Evolutionary conservation across 305 asterid species (phyloP).

Genomic region (Fraxinus sp.): DNA sequence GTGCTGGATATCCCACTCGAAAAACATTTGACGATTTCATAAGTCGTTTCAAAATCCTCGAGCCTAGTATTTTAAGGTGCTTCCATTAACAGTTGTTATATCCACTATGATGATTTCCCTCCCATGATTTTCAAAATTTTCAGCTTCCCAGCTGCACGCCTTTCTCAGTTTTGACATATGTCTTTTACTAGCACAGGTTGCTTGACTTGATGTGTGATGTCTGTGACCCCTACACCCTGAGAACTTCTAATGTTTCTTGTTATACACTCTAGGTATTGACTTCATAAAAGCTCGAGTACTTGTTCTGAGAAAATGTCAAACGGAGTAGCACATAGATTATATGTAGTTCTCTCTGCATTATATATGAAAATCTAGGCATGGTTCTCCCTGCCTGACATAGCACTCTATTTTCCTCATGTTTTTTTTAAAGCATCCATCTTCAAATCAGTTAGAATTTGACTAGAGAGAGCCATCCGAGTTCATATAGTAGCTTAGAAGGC

Average conservation of each 20-base stretch:
- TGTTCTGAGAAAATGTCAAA: background rate
- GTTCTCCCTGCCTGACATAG: background rate
- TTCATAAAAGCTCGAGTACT: background rate
- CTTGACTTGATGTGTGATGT: background rate
- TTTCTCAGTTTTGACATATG: background rate
- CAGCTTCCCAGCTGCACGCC: background rate
- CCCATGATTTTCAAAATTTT: background rate
- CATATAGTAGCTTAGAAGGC: background rate
- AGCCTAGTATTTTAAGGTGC: constrained; percentile 65
- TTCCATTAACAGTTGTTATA: constrained; percentile 4
- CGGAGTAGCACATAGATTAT: background rate
- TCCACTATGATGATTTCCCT: background rate
- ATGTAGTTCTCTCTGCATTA: background rate
- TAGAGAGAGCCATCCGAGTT: constrained; percentile 5
- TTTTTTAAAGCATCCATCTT: background rate
- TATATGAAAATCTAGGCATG: background rate
- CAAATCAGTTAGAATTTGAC: background rate
- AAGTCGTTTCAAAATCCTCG: constrained; percentile 66
- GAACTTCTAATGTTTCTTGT: background rate
- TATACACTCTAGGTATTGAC: background rate
- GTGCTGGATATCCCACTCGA: constrained; percentile 96
- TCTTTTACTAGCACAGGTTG: background rate
- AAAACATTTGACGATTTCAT: constrained; percentile 73
- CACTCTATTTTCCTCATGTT: background rate
- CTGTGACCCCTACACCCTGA: background rate